Evolutionary conservation across 495 filamentous ascomycete species (phyloP).

Genomic region (Daldinia concentrica): DNA sequence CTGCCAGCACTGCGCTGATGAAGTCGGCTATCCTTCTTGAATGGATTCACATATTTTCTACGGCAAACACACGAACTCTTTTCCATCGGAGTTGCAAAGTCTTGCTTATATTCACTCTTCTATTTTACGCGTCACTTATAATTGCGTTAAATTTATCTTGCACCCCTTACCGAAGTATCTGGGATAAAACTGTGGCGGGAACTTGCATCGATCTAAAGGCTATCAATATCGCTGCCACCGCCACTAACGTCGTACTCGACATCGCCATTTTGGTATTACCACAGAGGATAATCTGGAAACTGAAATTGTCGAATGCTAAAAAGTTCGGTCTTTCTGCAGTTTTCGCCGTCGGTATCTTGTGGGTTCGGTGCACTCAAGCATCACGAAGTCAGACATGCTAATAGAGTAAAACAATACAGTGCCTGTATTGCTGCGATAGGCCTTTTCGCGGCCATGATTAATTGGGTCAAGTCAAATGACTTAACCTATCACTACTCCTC

Average conservation of each 20-base stretch:
- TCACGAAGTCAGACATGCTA: not conserved
- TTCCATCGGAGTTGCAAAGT: not conserved
- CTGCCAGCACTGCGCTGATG: not conserved
- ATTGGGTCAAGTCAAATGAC: not conserved
- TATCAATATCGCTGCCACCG: not conserved
- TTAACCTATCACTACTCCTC: not conserved
- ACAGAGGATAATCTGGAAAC: not conserved
- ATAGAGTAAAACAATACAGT: not conserved
- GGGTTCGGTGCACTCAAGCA: not conserved
- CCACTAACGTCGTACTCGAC: not conserved
- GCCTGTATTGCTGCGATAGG: not conserved
- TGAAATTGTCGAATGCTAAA: not conserved
- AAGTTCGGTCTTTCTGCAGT: not conserved
- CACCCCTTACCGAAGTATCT: not conserved
- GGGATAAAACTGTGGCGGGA: not conserved
- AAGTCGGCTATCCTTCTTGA: not conserved
- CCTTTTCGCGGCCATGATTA: not conserved
- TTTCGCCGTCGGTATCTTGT: not conserved
- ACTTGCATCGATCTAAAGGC: not conserved
- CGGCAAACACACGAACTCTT: not conserved
- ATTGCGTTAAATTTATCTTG: not conserved
- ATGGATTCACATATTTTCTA: not conserved
- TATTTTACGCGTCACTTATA: not conserved
- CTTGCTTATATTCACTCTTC: not conserved
- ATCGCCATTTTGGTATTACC: not conserved